Evolutionary conservation across 495 filamentous ascomycete species (phyloP), one percentile per base, ranked within the genome.

Genomic region (Clohesyomyces aquaticus): DNA sequence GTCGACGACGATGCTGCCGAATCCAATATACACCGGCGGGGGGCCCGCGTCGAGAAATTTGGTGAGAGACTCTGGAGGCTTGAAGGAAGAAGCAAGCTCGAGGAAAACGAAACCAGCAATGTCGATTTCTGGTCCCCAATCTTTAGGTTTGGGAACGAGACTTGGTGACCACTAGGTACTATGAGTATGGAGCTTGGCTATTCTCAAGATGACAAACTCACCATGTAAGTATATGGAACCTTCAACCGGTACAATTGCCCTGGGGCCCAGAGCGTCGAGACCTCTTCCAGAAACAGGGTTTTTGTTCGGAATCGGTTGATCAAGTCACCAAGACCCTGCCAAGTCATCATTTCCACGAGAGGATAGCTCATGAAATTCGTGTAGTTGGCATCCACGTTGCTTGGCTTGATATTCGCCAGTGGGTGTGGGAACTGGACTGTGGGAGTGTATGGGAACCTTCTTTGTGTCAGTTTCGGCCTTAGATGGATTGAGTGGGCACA

Each of bases 361-460:
- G 87, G 83, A 69, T 91, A 91, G 10, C 82, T 84, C 54, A 91
- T 84, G 65, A 90, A 89, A 75, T 91, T 91, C 4, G 86, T 83
- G 60, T 86, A 86, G 51, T 76, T 72, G 12, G 62, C 63, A 54
- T 78, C 76, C 8, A 78, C 70, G 50, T 77, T 78, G 48, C 57
- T 71, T 29, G 65, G 57, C 55, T 74, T 76, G 67, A 77, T 76
- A 59, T 77, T 77, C 11, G 75, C 75, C n/a, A 77, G 42, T 9
- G 75, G 75, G 58, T 77, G 75, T 21, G 75, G 75, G 58, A 77
- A 77, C 18, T 63, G 43, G 11, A 55, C 58, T 6, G 75, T 77
- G 4, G 75, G 75, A 6, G 64, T 67, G 43, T 73, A 77, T 10
- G 75, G 75, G 43, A 77, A 74, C 8, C 66, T 69, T n/a, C 1